Conservation (phyloP, 371 early-diverging fungal genomes). For the Haplosporangium sp. region DNA sequence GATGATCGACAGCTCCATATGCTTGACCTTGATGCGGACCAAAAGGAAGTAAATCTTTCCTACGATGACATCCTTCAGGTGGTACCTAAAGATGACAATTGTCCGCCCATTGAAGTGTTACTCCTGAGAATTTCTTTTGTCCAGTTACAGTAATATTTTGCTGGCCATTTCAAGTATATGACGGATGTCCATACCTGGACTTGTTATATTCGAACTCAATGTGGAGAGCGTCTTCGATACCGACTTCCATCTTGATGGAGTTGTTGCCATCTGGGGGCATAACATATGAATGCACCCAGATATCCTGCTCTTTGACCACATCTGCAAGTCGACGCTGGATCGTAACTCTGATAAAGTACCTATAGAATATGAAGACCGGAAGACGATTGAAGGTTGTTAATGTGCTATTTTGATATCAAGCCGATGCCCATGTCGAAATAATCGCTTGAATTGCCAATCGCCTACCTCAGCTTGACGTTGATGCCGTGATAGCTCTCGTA, state of each 20-base stretch:
- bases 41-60: slow-evolving; percentile 98
- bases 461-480: slow-evolving; percentile 87
- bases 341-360: slow-evolving; percentile 88
- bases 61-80: slow-evolving; percentile 97
- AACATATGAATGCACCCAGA: slow-evolving; percentile 91
- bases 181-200: slow-evolving; percentile 59
- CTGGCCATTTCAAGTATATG: no score
- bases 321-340: slow-evolving; percentile 78
- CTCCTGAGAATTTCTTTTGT: no score
- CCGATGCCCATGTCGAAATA: neutral
- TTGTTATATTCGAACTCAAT: slow-evolving; percentile 92
- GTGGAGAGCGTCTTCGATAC: slow-evolving; percentile 93
- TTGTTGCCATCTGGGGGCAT: slow-evolving; percentile 85
- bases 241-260: slow-evolving; percentile 95
- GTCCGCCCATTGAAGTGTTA: no score
- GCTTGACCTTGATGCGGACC: slow-evolving; percentile 98
- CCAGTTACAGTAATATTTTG: no score
- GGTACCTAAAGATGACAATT: slow-evolving; percentile 63
- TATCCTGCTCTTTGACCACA: slow-evolving; percentile 78
- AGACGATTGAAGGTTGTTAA: no score
- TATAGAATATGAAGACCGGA: slow-evolving; percentile 8
- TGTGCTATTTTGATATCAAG: no score
- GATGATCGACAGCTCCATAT: slow-evolving; percentile 98
- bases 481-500: slow-evolving; percentile 93
- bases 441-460: no score